Evolutionary conservation across 1,139 yeast species (phyloP).

Genomic region (Debaryomycetaceae sp.): DNA sequence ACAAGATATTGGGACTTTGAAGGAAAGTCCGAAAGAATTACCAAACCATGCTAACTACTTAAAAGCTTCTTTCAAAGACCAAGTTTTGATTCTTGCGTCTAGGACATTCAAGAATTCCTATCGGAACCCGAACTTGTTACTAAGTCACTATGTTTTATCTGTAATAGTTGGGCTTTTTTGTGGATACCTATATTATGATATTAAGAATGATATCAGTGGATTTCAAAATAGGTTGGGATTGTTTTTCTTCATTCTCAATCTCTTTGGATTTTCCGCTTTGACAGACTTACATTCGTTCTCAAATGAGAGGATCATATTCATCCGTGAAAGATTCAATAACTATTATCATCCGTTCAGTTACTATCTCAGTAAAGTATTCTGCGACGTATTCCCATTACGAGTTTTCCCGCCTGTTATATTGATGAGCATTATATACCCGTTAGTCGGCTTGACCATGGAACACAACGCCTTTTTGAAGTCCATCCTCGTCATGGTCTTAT

Average conservation of each 20-base stretch:
- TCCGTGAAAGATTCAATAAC: slow-evolving; percentile 91
- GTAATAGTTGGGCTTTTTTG: slow-evolving; percentile 76
- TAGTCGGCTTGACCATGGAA: slow-evolving; percentile 82
- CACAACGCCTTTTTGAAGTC: slow-evolving; percentile 76
- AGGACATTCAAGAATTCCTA: slow-evolving; percentile 90
- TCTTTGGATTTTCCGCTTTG: slow-evolving; percentile 90
- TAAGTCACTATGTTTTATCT: slow-evolving; percentile 80
- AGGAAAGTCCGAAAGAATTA: slow-evolving; percentile 27
- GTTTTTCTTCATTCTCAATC: slow-evolving; percentile 82
- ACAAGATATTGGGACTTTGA: slow-evolving; percentile 43
- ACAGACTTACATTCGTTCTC: slow-evolving; percentile 90
- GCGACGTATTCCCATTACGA: slow-evolving; percentile 87
- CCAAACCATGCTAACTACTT: slow-evolving; percentile 34
- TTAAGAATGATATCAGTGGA: slow-evolving; percentile 87
- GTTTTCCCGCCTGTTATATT: slow-evolving; percentile 85
- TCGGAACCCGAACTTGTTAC: slow-evolving; percentile 80
- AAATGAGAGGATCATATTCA: slow-evolving; percentile 79
- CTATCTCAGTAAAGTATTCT: slow-evolving; percentile 76
- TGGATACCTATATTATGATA: slow-evolving; percentile 79
- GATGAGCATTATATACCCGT: slow-evolving; percentile 83
- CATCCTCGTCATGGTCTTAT: slow-evolving; percentile 64
- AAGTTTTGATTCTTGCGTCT: slow-evolving; percentile 67
- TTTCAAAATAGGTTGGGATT: slow-evolving; percentile 93
- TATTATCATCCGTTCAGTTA: slow-evolving; percentile 86
- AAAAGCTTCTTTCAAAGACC: slow-evolving; percentile 58